Percentiles rank a stretch among this genome's conserved stretches.
Evolutionary conservation across 176 grass and related monocot genomes (phyloP).

Genomic region (Carex myosuroides): DNA sequence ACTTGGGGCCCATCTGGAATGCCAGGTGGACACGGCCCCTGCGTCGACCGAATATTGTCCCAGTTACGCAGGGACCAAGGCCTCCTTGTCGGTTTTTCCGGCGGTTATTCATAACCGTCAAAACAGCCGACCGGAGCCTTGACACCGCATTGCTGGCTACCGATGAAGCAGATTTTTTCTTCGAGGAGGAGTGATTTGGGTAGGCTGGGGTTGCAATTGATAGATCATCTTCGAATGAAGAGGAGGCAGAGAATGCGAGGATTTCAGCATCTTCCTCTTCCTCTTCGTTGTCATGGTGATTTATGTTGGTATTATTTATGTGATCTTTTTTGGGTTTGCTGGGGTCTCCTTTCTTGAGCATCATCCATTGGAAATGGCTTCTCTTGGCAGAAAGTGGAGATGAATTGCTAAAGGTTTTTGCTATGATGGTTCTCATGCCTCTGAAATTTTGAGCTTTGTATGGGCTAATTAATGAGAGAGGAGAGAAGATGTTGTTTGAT

Average conservation of each 20-base stretch:
- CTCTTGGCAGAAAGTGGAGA: constrained; percentile 16
- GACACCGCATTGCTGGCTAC: constrained; percentile 31
- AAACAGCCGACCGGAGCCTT: constrained; percentile 49
- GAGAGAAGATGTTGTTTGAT: neutral
- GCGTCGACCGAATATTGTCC: constrained; percentile 80
- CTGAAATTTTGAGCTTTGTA: neutral
- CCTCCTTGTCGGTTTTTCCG: constrained; percentile 29
- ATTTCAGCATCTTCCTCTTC: constrained; percentile 28
- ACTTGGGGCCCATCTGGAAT: constrained; percentile 74
- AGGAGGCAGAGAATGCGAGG: constrained; percentile 13
- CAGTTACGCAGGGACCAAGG: constrained; percentile 64
- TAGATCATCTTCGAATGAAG: constrained; percentile 13
- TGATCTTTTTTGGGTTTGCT: constrained; percentile 6
- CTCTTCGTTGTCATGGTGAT: neutral
- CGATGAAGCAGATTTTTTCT: constrained; percentile 4
- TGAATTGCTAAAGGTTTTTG: constrained; percentile 24
- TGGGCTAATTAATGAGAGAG: constrained; percentile 3
- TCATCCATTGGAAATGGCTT: constrained; percentile 26
- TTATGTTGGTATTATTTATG: neutral
- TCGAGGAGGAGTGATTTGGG: neutral
- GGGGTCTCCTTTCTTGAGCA: constrained; percentile 21
- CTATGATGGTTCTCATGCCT: constrained; percentile 29
- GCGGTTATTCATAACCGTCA: constrained; percentile 47
- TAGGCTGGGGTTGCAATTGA: neutral
- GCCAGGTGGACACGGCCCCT: constrained; percentile 69